A percentile compares a stretch with the other conserved stretches of the same genome.
Evolutionary conservation across 257 asterid species (phyloP).

Genomic region (Jacaranda mimosifolia): DNA sequence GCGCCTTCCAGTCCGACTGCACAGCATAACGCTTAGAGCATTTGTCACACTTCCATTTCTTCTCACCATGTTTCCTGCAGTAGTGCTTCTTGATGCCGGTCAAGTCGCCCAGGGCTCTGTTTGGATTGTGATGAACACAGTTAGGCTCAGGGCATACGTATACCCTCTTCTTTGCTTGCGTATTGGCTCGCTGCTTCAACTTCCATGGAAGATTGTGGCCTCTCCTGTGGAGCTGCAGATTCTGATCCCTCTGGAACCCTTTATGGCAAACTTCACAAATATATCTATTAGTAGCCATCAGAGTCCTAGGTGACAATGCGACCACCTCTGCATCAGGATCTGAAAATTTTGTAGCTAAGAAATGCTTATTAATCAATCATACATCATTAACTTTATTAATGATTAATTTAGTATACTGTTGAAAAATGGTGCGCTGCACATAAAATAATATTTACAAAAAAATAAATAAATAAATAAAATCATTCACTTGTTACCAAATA

Average conservation of each 20-base stretch:
- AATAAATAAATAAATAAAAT: too few species aligned
- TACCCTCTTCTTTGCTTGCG: slow-evolving; percentile 59
- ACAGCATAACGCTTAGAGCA: slow-evolving; percentile 75
- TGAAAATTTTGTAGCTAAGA: slow-evolving; percentile 20
- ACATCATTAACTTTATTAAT: too few species aligned
- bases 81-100: slow-evolving; percentile 76
- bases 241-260: slow-evolving; percentile 77
- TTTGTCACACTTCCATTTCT: slow-evolving; percentile 73
- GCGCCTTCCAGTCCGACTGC: slow-evolving; percentile 82
- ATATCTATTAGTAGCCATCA: slow-evolving; percentile 67
- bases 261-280: slow-evolving; percentile 74
- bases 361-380: not conserved
- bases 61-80: slow-evolving; percentile 76
- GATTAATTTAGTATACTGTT: too few species aligned
- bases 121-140: slow-evolving; percentile 68
- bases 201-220: slow-evolving; percentile 86
- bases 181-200: slow-evolving; percentile 59
- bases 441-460: too few species aligned
- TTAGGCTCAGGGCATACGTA: slow-evolving; percentile 68
- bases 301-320: slow-evolving; percentile 66
- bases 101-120: slow-evolving; percentile 69
- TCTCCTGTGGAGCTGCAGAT: slow-evolving; percentile 75
- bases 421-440: too few species aligned
- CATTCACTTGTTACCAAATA: too few species aligned
- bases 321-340: slow-evolving; percentile 78